These are phyloP conservation scores for Coniella vitis DNA, from an alignment of 2,329 filamentous ascomycete genomes.

Conservation along the genomic window DNA sequence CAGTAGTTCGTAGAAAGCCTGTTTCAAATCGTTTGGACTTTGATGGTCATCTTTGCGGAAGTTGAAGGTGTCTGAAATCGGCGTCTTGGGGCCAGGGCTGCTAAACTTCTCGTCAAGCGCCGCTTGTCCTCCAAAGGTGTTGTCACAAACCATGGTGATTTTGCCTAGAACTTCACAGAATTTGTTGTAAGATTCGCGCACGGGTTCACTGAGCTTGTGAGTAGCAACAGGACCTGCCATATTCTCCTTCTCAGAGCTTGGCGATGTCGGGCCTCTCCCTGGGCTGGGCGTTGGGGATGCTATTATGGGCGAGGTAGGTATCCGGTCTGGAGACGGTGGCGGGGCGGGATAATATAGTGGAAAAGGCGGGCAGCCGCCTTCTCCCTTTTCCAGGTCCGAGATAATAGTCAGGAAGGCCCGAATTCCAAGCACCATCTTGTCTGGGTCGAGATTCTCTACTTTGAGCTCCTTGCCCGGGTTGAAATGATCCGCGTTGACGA, in stretches of 20 bases:
- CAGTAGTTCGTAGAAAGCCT: constrained; percentile 90
- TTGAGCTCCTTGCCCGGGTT: constrained; percentile 67
- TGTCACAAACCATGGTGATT: constrained; percentile 93
- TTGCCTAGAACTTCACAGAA: constrained; percentile 96
- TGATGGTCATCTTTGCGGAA: constrained; percentile 79
- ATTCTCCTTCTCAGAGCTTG: constrained; percentile 48
- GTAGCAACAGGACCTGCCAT: constrained; percentile 60
- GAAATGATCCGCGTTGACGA: constrained; percentile 91
- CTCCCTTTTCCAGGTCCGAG: constrained; percentile 81
- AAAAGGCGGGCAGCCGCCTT: constrained; percentile 73
- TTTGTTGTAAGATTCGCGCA: constrained; percentile 77
- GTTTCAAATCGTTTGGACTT: constrained; percentile 71
- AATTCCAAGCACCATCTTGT: constrained; percentile 96
- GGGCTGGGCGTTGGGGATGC: constrained; percentile 29
- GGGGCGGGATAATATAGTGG: constrained; percentile 56
- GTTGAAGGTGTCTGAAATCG: constrained; percentile 88
- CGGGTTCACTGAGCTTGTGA: constrained; percentile 62
- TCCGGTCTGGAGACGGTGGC: constrained; percentile 33
- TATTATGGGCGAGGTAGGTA: constrained; percentile 44
- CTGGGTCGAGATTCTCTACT: constrained; percentile 89
- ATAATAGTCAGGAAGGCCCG: constrained; percentile 89
- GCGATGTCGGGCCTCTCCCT: constrained; percentile 20
- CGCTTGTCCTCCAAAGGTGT: constrained; percentile 93
- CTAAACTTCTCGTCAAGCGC: constrained; percentile 93
- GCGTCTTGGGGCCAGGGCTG: constrained; percentile 82